These are phyloP conservation scores for Neofusicoccum sp. DNA, from an alignment of 2,329 filamentous ascomycete genomes.

Conservation along the genomic window DNA sequence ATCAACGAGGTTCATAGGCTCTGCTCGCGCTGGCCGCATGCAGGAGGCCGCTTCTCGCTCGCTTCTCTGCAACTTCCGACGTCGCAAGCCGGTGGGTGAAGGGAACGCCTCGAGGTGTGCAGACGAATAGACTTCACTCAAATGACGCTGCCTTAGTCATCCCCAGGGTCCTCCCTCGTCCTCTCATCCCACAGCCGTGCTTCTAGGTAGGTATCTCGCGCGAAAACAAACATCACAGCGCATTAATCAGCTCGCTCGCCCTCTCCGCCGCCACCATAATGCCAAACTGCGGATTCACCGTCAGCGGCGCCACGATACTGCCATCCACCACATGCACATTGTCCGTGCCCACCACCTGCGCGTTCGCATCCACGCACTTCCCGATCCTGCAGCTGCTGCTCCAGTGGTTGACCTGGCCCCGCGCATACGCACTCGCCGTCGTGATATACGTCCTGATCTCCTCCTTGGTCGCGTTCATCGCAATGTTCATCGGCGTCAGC, in stretches of 20 bases:
- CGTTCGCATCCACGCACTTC: slow-evolving; percentile 49
- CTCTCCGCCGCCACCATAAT: slow-evolving; percentile 55
- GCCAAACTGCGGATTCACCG: slow-evolving; percentile 56
- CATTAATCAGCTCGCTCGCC: slow-evolving; percentile 50
- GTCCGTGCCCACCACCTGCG: slow-evolving; percentile 48
- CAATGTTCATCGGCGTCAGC: slow-evolving; percentile 51
- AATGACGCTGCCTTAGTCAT: too few relatives aligned
- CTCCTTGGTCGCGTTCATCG: slow-evolving; percentile 45
- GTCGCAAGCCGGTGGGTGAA: neutral
- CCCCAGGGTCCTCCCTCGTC: too few relatives aligned
- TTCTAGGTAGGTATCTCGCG: neutral
- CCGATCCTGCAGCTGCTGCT: slow-evolving; percentile 53
- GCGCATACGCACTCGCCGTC: slow-evolving; percentile 47
- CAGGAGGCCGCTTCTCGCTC: neutral
- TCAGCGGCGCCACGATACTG: slow-evolving; percentile 51
- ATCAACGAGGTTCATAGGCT: too few relatives aligned
- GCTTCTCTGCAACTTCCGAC: neutral
- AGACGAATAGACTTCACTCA: too few relatives aligned
- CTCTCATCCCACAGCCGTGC: too few relatives aligned
- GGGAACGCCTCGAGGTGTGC: too few relatives aligned
- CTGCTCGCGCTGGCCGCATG: too few relatives aligned
- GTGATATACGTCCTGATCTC: slow-evolving; percentile 53
- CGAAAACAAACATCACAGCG: slow-evolving; percentile 19
- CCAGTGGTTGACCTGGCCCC: slow-evolving; percentile 55
- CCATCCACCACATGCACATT: slow-evolving; percentile 55